Evolutionary conservation across 2,329 filamentous ascomycete species (phyloP).

Genomic region (Diaporthe capsici): DNA sequence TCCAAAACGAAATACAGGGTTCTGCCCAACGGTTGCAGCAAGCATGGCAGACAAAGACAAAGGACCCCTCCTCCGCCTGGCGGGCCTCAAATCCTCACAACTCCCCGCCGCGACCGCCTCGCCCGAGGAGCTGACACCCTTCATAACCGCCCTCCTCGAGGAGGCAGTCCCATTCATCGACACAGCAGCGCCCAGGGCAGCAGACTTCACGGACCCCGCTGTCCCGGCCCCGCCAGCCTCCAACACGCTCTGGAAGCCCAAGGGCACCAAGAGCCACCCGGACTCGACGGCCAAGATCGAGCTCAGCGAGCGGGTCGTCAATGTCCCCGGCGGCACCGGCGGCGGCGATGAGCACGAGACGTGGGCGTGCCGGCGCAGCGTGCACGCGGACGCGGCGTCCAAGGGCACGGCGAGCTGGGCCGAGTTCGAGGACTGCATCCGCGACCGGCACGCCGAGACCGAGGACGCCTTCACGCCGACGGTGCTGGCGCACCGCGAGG

Average conservation of each 20-base stretch:
- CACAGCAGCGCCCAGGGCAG: conserved; percentile 61
- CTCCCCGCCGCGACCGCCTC: conserved; percentile 60
- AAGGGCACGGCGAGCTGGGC: conserved; percentile 71
- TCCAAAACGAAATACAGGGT: neutral
- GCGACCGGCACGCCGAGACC: conserved; percentile 68
- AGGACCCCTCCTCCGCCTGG: conserved; percentile 65
- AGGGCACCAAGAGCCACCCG: conserved; percentile 60
- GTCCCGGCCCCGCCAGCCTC: conserved; percentile 22
- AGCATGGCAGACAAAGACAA: neutral
- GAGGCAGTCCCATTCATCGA: conserved; percentile 73
- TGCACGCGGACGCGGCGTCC: conserved; percentile 67
- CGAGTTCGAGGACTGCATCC: conserved; percentile 74
- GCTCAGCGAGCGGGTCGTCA: conserved; percentile 65
- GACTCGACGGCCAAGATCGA: conserved; percentile 67
- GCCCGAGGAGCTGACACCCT: conserved; percentile 60
- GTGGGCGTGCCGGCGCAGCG: conserved; percentile 75
- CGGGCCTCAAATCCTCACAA: conserved; percentile 63
- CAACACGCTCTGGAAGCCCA: conserved; percentile 53
- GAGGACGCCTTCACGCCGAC: conserved; percentile 72
- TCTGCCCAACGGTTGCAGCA: neutral
- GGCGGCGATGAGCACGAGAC: conserved; percentile 56
- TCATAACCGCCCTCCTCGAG: conserved; percentile 67
- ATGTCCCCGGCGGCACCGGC: no score
- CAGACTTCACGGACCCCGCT: conserved; percentile 45
- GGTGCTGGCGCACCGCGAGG: conserved; percentile 62